Conservation (phyloP, 306 rosid species). For the Dryas drummondii region DNA sequence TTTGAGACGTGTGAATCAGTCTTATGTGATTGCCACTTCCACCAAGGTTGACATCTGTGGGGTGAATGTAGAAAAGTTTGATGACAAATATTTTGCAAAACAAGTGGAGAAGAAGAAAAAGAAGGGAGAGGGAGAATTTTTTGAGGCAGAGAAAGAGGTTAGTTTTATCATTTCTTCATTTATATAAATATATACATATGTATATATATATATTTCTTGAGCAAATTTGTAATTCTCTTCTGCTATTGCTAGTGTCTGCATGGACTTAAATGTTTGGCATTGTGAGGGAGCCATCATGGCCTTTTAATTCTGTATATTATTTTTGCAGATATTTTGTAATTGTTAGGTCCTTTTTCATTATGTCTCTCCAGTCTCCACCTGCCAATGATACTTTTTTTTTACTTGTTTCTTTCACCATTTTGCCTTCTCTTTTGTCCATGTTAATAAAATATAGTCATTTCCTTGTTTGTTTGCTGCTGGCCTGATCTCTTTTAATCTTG, state of each 20-base stretch:
- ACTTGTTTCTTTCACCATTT: not conserved
- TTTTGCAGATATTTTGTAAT: not conserved
- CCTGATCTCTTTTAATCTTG: not conserved
- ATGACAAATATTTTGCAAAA: constrained; percentile 34
- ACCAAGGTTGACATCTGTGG: constrained; percentile 39
- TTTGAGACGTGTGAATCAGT: constrained; percentile 41
- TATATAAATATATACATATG: not conserved
- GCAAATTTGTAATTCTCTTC: not conserved
- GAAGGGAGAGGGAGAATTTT: constrained; percentile 41
- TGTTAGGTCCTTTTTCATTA: not conserved
- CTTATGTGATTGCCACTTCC: constrained; percentile 40
- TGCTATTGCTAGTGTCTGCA: not conserved
- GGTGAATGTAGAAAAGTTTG: constrained; percentile 33
- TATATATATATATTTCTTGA: not conserved
- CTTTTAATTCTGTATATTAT: not conserved
- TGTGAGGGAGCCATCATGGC: not conserved
- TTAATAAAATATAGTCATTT: not conserved
- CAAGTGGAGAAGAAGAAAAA: constrained; percentile 31
- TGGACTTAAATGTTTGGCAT: not conserved
- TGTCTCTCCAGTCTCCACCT: not conserved
- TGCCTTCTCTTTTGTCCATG: not conserved
- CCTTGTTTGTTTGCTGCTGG: not conserved
- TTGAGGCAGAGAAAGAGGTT: constrained; percentile 43
- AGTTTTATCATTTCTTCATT: not conserved
- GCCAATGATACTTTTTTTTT: not conserved